Evolutionary conservation across 129 eudicot species (phyloP), one percentile per base, ranked within the genome.

Genomic region (Rutidosis leptorrhynchoides): DNA sequence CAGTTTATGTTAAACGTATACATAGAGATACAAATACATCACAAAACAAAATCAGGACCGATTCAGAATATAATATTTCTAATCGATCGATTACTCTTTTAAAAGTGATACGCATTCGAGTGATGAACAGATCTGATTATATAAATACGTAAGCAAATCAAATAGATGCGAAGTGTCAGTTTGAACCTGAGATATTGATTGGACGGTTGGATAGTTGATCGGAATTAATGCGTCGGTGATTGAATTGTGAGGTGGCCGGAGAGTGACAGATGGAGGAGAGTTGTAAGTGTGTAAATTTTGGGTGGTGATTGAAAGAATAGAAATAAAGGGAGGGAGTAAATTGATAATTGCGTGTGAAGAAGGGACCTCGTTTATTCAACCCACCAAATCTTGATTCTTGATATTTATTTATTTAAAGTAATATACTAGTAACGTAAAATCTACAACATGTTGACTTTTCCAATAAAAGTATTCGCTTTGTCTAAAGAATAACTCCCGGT

Each of bases 181-280:
- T 1, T 7, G 64, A 64, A 64, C 78, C 78, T 54, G 62, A 57
- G 58, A 43, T 46, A 43, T 30, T 33, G 67, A 27, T 21, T n/a
- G 58, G 45, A 65, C 22, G 30, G 67, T 57, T 57, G 78, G 60
- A 40, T 40, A 8, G n/a, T n/a, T 40, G 46, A 12, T 11, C 46
- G 46, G 46, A 40, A 40, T 40, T 51, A 55, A 54, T 17, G 73
- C 33, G 65, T 53, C 55, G 33, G 74, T 17, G 46, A n/a, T 59
- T 52, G 74, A 51, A 65, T 6, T 52, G 30, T 19, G 58, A 51
- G 78, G 74, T 68, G 69, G 69, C 62, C 79, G 79, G 79, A 67
- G 69, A 48, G 51, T 59, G 68, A 28, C 49, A 65, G 72, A 29
- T 56, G 78, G 32, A 71, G 58, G 27, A 37, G 42, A 55, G 43